These are phyloP conservation scores for Oryza meridionalis DNA, from an alignment of 176 grass and related monocot species.

Conservation along the genomic window DNA sequence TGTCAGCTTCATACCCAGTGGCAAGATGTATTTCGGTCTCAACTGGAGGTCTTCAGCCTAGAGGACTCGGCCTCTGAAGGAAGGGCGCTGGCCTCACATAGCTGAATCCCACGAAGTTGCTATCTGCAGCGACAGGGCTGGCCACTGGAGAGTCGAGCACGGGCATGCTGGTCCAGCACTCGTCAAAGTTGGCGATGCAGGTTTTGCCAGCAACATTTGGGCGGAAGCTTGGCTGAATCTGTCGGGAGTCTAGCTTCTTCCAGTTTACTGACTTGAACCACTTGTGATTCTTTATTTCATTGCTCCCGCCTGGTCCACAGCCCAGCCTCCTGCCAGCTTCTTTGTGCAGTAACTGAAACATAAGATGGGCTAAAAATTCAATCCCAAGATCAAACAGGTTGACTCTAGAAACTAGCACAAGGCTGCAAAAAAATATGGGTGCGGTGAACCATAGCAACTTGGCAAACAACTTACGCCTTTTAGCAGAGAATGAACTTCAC, in stretches of 20 bases:
- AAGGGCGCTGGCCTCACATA: slow-evolving; percentile 72
- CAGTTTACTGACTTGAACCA: slow-evolving; percentile 97
- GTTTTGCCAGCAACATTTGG: slow-evolving; percentile 80
- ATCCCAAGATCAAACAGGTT: background rate
- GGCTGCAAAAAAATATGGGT: slow-evolving; percentile 6
- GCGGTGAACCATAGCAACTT: slow-evolving; percentile 12
- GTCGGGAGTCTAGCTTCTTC: slow-evolving; percentile 74
- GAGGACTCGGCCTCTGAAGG: slow-evolving; percentile 73
- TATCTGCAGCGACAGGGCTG: slow-evolving; percentile 71
- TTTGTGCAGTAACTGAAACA: slow-evolving; percentile 80
- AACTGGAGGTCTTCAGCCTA: slow-evolving; percentile 42
- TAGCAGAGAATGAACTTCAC: slow-evolving; percentile 88
- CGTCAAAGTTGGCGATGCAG: slow-evolving; percentile 85
- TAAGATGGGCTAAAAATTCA: background rate
- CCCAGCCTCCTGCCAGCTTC: slow-evolving; percentile 79
- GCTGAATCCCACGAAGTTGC: slow-evolving; percentile 81
- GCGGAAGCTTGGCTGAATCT: slow-evolving; percentile 92
- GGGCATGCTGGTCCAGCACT: slow-evolving; percentile 92
- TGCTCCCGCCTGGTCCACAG: slow-evolving; percentile 57
- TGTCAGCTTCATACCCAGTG: background rate
- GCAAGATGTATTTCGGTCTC: background rate
- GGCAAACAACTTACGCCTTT: slow-evolving; percentile 79
- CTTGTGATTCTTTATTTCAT: slow-evolving; percentile 91
- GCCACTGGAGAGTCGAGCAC: slow-evolving; percentile 80
- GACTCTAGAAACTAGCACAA: slow-evolving; percentile 4